Conservation (phyloP, 208 protist species). For the Trypanosoma melophagium region DNA sequence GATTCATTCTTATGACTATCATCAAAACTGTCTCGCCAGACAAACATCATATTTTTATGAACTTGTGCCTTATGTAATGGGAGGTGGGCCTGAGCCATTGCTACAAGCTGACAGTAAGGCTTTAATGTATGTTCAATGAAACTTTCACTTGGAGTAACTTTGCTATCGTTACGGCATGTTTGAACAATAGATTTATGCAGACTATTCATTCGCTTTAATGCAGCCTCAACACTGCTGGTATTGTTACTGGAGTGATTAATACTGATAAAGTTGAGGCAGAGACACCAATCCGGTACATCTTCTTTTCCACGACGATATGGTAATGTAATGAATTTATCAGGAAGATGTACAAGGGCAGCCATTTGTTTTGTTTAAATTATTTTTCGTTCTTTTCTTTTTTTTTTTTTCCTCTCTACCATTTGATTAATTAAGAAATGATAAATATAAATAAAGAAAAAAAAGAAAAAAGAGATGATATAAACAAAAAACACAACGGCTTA, state of each 20-base stretch:
- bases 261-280: slow-evolving; percentile 64
- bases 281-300: slow-evolving; percentile 62
- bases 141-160: slow-evolving; percentile 46
- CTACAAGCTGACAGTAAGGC: slow-evolving; percentile 69
- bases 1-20: slow-evolving; percentile 58
- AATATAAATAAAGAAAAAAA: slow-evolving; percentile 13
- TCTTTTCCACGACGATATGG: slow-evolving; percentile 74
- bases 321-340: slow-evolving; percentile 66
- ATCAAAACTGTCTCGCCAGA: slow-evolving; percentile 77
- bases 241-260: slow-evolving; percentile 68
- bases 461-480: neutral
- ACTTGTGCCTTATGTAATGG: slow-evolving; percentile 58
- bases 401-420: neutral
- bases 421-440: neutral
- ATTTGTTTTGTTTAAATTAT: slow-evolving; percentile 18
- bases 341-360: slow-evolving; percentile 37
- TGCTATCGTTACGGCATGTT: slow-evolving; percentile 53
- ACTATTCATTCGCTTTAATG: slow-evolving; percentile 64
- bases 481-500: neutral
- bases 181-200: slow-evolving; percentile 70
- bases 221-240: slow-evolving; percentile 50
- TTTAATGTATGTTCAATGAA: slow-evolving; percentile 71
- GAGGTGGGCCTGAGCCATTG: slow-evolving; percentile 76
- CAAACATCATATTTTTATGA: slow-evolving; percentile 54
- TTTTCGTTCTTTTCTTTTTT: neutral